Evolutionary conservation across 208 protist species (phyloP).

Genomic region (Leishmania arabica): DNA sequence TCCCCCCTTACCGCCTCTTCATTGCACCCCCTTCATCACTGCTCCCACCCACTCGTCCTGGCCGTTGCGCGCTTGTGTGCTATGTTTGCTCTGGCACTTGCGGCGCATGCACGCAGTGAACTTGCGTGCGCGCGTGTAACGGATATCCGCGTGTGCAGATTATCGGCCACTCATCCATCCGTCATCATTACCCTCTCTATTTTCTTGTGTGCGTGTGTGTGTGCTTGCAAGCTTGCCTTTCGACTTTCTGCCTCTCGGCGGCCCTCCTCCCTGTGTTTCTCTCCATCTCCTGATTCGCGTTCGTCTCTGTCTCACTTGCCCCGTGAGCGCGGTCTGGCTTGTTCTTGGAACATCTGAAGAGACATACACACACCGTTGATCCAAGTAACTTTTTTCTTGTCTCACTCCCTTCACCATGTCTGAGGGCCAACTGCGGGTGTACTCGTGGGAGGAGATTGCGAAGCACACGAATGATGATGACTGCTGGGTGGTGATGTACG

Average conservation of each 20-base stretch:
- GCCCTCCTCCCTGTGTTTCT: not conserved
- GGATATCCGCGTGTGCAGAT: not conserved
- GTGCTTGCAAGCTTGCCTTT: not conserved
- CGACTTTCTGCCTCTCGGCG: not conserved
- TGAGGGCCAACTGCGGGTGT: conserved; percentile 41
- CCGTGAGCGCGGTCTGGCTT: not conserved
- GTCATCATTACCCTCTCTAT: not conserved
- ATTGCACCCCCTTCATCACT: not conserved
- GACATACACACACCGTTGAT: not conserved
- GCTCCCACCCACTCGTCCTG: not conserved
- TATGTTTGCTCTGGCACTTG: no score
- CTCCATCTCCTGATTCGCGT: not conserved
- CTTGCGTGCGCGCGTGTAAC: no score
- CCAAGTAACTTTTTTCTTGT: conserved; percentile 6
- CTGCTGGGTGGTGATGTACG: conserved; percentile 94
- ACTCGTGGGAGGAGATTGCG: conserved; percentile 87
- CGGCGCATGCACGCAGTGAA: no score
- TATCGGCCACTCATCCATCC: not conserved
- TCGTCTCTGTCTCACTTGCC: not conserved
- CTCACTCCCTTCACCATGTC: conserved; percentile 39
- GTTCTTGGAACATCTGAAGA: not conserved
- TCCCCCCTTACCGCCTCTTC: not conserved
- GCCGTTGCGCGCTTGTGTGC: not conserved
- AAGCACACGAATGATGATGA: conserved; percentile 90
- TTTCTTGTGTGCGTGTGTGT: not conserved